Evolutionary conservation across 805 yeast genomes (phyloP), one percentile per base, ranked within the genome.

Genomic region (Ogataea trehalophila): DNA sequence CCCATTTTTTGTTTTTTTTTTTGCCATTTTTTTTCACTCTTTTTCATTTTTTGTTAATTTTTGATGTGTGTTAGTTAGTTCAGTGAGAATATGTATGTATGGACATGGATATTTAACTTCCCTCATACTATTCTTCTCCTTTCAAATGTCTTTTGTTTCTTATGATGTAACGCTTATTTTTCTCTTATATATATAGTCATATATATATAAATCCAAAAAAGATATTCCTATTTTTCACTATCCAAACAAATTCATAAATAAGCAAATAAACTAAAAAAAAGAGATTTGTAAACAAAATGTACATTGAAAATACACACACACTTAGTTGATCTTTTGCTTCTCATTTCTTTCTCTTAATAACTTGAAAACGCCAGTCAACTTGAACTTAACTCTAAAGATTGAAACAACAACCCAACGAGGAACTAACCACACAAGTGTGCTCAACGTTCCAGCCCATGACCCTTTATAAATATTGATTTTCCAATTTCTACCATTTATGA

Each of bases 381-480:
- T 68, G 55, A 77, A 77, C 37, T 54, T 56, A 6, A 46, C 39
- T 56, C 55, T 49, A 33, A 58, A 46, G 54, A 47, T 51, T 50
- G 62, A 55, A 59, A 71, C 44, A 37, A 56, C 34, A 38, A 53
- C 29, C 62, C 50, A 42, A 40, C 52, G 40, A 45, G 62, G 60
- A 49, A 73, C 4, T 65, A 67, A 18, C 33, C 48, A 26, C 33
- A 51, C 53, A 63, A 63, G 39, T 55, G 54, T 42, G 4, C 58
- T 47, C 14, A 61, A 39, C 11, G 49, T 49, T 7, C n/a, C 17
- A 11, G 56, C 48, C 48, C 57, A 57, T 14, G 56, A 45, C n/a
- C 92, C 92, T 44, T 85, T 67, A 59, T 81, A 82, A 15, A 75
- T 67, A 58, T 82, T 77, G 39, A 83, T 72, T 0, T 70, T 50